Evolutionary conservation across 805 yeast genomes (phyloP), one percentile per base, ranked within the genome.

Genomic region (Jamesozyma jinghongensis): DNA sequence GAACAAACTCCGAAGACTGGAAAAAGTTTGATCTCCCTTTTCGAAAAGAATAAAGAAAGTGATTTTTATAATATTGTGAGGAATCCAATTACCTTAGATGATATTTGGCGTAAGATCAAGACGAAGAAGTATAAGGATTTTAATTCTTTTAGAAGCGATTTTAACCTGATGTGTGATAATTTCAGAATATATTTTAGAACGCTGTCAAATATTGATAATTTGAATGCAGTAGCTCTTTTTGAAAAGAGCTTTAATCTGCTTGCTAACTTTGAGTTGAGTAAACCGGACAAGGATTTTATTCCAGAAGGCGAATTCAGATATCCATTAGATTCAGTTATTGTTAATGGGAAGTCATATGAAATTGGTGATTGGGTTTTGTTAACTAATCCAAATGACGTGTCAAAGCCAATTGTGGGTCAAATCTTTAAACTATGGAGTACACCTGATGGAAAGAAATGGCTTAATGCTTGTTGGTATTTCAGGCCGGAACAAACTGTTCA

Each of bases 401-500:
- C 79, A 22, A 84, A 85, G 59, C 97, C 98, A 13, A 88, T 88
- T 17, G 85, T 87, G 28, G 96, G 94, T 13, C 98, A 92, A 63
- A 75, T 92, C 22, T 92, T 90, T 67, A 74, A 95, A 54, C 74
- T 92, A 46, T 92, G 98, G 98, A 71, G 77, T n/a, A 68, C 73
- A 5, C 67, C 70, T 16, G 94, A 87, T 48, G 94, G 88, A 41
- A 79, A 80, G 53, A 75, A 81, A 45, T 88, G 88, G 78, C 74
- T 88, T 56, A 90, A 92, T 59, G 95, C 85, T 31, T 92, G 97
- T 68, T 92, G 97, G 98, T 92, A 90, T 63, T 82, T 85, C 56
- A 77, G 97, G 51, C 96, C 98, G 1, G 97, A 92, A 61, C 97
- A 94, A 70, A 92, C 98, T 0, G 94, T 92, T 34, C 98, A 92